A percentile compares a stretch with the other conserved stretches of the same genome.
Evolutionary conservation across 1,284 basidiomycete species (phyloP).

Genomic region (Ceratobasidium sp.): DNA sequence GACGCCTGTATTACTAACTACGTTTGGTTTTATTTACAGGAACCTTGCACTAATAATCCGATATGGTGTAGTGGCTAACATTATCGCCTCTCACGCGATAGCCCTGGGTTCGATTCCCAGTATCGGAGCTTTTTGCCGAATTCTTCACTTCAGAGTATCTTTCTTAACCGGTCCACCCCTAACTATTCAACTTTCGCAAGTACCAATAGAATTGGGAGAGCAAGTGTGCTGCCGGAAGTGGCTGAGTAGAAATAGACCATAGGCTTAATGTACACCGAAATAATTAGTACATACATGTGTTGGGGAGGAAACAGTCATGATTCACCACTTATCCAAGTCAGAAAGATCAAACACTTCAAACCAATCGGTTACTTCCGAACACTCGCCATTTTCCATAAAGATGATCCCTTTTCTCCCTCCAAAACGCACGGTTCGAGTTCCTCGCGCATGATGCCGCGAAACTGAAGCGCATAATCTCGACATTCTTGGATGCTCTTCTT

Average conservation of each 20-base stretch:
- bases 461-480: conserved; percentile 30
- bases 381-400: conserved; percentile 35
- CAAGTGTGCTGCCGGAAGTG: neutral
- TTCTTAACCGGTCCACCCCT: neutral
- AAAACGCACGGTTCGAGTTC: conserved; percentile 29
- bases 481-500: conserved; percentile 38
- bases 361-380: conserved; percentile 12
- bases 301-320: neutral
- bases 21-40: no score
- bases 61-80: conserved; percentile 47
- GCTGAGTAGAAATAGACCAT: neutral
- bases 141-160: neutral
- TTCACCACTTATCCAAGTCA: neutral
- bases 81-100: conserved; percentile 34
- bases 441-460: conserved; percentile 31
- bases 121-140: conserved; percentile 41
- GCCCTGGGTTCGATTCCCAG: conserved; percentile 43
- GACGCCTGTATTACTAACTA: no score
- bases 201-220: neutral
- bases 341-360: neutral
- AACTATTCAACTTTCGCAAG: no score
- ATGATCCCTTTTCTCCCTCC: conserved; percentile 33
- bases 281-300: neutral
- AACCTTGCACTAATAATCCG: no score
- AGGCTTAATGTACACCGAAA: neutral